Evolutionary conservation across 2,329 filamentous ascomycete genomes (phyloP).

Genomic region (Aureobasidium sp.): DNA sequence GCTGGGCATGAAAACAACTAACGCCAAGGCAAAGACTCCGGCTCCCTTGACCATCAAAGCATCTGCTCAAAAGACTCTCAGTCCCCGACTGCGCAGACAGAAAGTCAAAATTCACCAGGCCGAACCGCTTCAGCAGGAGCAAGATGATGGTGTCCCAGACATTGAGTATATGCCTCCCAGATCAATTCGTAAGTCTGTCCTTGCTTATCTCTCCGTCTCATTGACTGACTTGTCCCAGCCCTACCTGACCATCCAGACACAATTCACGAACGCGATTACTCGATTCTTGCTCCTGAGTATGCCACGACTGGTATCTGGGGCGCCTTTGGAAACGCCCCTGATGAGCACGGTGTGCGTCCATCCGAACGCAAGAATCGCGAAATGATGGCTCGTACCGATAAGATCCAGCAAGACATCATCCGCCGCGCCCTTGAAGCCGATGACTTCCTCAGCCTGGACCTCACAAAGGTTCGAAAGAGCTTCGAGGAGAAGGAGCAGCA

Average conservation of each 20-base stretch:
- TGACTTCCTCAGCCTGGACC: constrained; percentile 26
- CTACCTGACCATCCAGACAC: constrained; percentile 29
- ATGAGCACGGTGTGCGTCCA: constrained; percentile 48
- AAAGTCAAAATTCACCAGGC: constrained; percentile 58
- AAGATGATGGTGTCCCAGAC: constrained; percentile 58
- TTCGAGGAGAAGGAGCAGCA: constrained; percentile 19
- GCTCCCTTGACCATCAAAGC: constrained; percentile 46
- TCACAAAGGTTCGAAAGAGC: constrained; percentile 21
- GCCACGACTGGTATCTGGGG: constrained; percentile 46
- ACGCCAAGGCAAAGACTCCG: constrained; percentile 73
- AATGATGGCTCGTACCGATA: constrained; percentile 17
- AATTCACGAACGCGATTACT: constrained; percentile 18
- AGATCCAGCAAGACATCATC: constrained; percentile 25
- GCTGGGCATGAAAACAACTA: constrained; percentile 91
- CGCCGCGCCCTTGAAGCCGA: constrained; percentile 27
- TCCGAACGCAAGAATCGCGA: constrained; percentile 16
- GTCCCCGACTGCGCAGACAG: constrained; percentile 47
- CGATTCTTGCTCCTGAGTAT: constrained; percentile 47
- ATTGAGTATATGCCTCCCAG: constrained; percentile 85
- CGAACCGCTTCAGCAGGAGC: constrained; percentile 32
- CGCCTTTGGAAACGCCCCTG: constrained; percentile 50
- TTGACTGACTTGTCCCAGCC: constrained; percentile 17
- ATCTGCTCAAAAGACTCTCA: constrained; percentile 38
- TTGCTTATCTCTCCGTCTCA: not conserved
- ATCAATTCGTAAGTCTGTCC: constrained; percentile 42